phyloP scores from a whole-genome alignment of 345 rosid genomes.

The Moricandia moricandioides region DNA sequence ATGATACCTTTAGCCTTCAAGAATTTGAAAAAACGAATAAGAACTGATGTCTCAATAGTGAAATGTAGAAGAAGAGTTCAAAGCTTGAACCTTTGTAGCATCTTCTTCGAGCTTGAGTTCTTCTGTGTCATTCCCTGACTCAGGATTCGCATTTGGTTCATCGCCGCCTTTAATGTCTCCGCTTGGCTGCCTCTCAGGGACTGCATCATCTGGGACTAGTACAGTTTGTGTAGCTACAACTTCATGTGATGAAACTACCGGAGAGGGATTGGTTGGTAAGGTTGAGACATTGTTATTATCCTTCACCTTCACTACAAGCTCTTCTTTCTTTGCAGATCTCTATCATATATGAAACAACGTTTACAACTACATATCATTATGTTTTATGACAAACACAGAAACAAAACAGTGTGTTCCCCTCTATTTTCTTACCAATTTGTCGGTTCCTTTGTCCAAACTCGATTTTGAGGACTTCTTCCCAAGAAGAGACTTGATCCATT shows the following conservation, averaged over 20 bases:
- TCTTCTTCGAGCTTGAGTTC: slow-evolving; percentile 51
- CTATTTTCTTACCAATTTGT: slow-evolving; percentile 41
- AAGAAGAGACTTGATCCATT: slow-evolving; percentile 65
- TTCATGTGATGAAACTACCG: slow-evolving; percentile 30
- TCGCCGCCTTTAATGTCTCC: slow-evolving; percentile 27
- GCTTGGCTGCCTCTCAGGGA: slow-evolving; percentile 26
- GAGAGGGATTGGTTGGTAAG: slow-evolving; percentile 29
- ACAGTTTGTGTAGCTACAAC: slow-evolving; percentile 30
- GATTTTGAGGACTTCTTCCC: slow-evolving; percentile 73
- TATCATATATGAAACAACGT: slow-evolving; percentile 25
- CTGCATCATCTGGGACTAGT: slow-evolving; percentile 6
- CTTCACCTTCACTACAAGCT: slow-evolving; percentile 38
- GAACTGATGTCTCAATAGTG: neutral
- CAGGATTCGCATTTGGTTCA: neutral
- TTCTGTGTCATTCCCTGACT: slow-evolving; percentile 43
- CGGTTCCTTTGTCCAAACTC: slow-evolving; percentile 49
- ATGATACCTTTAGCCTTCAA: slow-evolving; percentile 64
- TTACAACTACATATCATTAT: slow-evolving; percentile 4
- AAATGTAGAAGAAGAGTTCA: slow-evolving; percentile 21
- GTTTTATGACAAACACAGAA: neutral
- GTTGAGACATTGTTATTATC: slow-evolving; percentile 40
- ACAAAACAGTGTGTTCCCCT: neutral
- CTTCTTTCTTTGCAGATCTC: slow-evolving; percentile 56
- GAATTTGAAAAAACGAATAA: neutral
- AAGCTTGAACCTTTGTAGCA: slow-evolving; percentile 64